Conservation (phyloP, 2,329 filamentous ascomycete genomes). For the Penicillium sp. region DNA sequence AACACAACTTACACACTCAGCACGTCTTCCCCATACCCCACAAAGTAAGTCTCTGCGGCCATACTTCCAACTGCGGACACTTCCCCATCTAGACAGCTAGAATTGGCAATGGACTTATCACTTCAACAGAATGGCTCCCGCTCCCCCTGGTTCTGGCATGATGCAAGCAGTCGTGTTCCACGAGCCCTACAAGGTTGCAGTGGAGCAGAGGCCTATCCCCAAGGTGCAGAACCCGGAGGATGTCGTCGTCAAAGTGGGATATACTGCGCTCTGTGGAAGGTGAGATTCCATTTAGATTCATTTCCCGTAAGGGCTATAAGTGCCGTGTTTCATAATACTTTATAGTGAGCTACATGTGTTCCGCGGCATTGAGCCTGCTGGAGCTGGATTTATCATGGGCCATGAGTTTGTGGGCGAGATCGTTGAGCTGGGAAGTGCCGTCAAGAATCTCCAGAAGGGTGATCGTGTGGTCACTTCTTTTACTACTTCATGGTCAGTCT, state of each 20-base stretch:
- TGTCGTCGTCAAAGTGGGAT: slow-evolving; percentile 76
- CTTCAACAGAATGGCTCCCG: slow-evolving; percentile 15
- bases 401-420: slow-evolving; percentile 84
- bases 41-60: slow-evolving; percentile 6
- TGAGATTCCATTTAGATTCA: slow-evolving; percentile 43
- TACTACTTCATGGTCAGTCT: slow-evolving; percentile 67
- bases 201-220: slow-evolving; percentile 78
- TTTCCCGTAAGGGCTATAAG: background rate
- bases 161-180: slow-evolving; percentile 93
- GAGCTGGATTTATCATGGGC: slow-evolving; percentile 62
- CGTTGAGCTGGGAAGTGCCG: slow-evolving; percentile 61
- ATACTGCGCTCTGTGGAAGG: slow-evolving; percentile 85
- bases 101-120: background rate
- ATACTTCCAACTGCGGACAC: background rate
- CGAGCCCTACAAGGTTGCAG: slow-evolving; percentile 66
- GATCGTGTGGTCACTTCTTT: slow-evolving; percentile 81
- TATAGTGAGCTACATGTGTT: slow-evolving; percentile 78
- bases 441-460: slow-evolving; percentile 66
- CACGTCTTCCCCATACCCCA: background rate
- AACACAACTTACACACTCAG: slow-evolving; percentile 2
- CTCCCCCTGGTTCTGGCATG: slow-evolving; percentile 37
- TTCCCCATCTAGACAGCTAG: slow-evolving; percentile 3
- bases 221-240: slow-evolving; percentile 67
- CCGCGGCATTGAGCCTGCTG: slow-evolving; percentile 71
- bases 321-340: background rate